These are phyloP conservation scores for Lablab purpureus DNA, from an alignment of 306 rosid species.

Conservation along the genomic window DNA sequence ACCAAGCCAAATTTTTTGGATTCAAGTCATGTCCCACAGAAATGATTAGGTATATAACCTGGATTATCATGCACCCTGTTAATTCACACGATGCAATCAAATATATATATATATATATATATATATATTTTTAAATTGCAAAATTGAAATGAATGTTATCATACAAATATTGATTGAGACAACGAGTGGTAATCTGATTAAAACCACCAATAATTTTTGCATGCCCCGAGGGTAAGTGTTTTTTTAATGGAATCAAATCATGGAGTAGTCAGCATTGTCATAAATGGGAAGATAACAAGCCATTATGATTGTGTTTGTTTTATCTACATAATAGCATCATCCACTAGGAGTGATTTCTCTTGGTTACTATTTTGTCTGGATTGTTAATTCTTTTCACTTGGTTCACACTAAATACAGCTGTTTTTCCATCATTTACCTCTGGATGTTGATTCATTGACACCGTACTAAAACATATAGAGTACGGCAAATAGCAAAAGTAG, in stretches of 20 bases:
- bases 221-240: neutral
- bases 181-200: too few relatives aligned
- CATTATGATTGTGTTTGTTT: slow-evolving; percentile 14
- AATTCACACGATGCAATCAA: too few relatives aligned
- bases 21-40: neutral
- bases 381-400: slow-evolving; percentile 15
- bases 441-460: slow-evolving; percentile 32
- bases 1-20: neutral
- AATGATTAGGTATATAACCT: too few relatives aligned
- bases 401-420: slow-evolving; percentile 48
- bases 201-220: neutral
- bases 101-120: too few relatives aligned
- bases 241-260: neutral
- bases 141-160: too few relatives aligned
- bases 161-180: too few relatives aligned
- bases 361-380: slow-evolving; percentile 32
- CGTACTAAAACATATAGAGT: neutral
- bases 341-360: slow-evolving; percentile 9
- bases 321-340: neutral
- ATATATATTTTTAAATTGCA: too few relatives aligned
- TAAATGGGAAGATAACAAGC: neutral
- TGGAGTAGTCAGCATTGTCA: neutral
- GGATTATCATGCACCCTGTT: too few relatives aligned
- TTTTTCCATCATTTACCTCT: slow-evolving; percentile 35
- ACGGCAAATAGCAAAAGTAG: slow-evolving; percentile 8